Evolutionary conservation across 305 asterid species (phyloP).

Genomic region (Caryopteris hybrid): DNA sequence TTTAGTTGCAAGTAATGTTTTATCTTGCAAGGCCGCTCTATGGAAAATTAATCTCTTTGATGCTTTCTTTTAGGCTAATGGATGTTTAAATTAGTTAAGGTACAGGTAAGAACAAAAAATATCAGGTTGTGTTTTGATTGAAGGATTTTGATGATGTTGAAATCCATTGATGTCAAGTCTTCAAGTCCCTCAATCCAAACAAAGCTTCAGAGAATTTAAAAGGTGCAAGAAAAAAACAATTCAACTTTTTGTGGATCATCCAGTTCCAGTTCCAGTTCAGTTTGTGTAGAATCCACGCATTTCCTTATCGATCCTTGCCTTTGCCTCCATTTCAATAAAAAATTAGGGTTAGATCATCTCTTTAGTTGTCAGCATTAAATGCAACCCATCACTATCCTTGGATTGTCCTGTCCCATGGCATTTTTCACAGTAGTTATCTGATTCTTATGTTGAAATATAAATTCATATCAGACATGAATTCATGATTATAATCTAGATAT

Average conservation of each 20-base stretch:
- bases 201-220: too few species aligned
- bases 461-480: too few species aligned
- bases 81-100: too few species aligned
- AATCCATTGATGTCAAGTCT: too few species aligned
- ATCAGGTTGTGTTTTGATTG: too few species aligned
- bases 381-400: background rate
- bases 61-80: background rate
- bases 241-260: background rate
- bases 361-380: background rate
- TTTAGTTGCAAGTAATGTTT: conserved; percentile 66
- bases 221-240: too few species aligned
- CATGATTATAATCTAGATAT: too few species aligned
- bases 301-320: too few species aligned
- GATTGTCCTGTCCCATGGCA: background rate
- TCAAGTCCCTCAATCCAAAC: too few species aligned
- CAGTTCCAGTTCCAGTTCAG: background rate
- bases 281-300: background rate
- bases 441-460: background rate
- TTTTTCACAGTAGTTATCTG: background rate
- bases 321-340: too few species aligned
- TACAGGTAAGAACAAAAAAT: too few species aligned
- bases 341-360: background rate
- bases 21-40: conserved; percentile 9
- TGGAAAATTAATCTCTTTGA: background rate
- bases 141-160: too few species aligned